Conservation (phyloP, 331 rosid genomes). For the Saraca asoca region DNA sequence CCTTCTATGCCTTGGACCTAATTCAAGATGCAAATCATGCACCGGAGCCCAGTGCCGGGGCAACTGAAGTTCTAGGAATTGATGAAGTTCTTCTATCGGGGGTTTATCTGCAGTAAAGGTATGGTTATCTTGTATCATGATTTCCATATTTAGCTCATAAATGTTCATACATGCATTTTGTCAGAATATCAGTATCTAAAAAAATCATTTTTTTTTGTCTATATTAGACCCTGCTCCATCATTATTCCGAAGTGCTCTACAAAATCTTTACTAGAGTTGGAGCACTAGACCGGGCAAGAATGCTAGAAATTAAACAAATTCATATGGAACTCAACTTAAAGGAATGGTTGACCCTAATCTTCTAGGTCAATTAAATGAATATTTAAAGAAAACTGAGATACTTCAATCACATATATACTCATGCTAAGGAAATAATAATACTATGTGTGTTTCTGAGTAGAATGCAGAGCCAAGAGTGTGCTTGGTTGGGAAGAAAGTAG, state of each 20-base stretch:
- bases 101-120: slow-evolving; percentile 57
- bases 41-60: slow-evolving; percentile 75
- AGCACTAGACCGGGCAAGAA: neutral
- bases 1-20: slow-evolving; percentile 44
- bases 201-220: neutral
- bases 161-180: neutral
- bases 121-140: slow-evolving; percentile 4
- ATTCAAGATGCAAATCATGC: slow-evolving; percentile 59
- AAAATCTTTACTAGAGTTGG: neutral
- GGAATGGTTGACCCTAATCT: neutral
- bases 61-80: slow-evolving; percentile 67
- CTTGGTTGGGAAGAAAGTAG: neutral
- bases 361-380: neutral
- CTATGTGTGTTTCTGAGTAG: neutral
- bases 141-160: neutral
- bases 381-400: neutral
- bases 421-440: neutral
- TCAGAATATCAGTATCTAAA: neutral
- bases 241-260: neutral
- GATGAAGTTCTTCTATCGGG: slow-evolving; percentile 66
- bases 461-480: neutral
- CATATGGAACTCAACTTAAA: neutral
- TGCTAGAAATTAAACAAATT: neutral
- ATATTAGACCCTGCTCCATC: neutral
- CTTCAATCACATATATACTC: neutral